Base-by-base conservation (phyloP, 2,329 filamentous ascomycete species). In the Trichoderma sp. region DNA sequence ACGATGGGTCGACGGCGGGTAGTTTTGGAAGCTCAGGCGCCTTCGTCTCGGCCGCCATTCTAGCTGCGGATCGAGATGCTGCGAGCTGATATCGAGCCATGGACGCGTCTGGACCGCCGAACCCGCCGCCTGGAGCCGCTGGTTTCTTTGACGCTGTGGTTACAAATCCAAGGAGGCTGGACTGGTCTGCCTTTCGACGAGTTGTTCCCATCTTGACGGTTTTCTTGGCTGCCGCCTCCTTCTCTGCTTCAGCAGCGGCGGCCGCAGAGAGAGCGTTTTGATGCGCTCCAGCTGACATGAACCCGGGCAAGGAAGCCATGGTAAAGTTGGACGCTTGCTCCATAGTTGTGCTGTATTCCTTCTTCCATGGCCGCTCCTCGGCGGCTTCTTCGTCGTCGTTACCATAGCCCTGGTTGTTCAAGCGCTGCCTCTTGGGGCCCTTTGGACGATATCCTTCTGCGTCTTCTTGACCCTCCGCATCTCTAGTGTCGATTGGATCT, bases 271-370 rank as follows among this genome's bases (percentile, higher is more conserved):
- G 77, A 9, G 78, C 80, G 2, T 81, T 80, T 67, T 85, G 85
- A 74, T 91, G 88, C 23, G 86, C 82, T 11, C 85, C 85, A 3
- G 90, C 88, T 11, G 88, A 88, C n/a, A 88, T 88, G 74, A 93
- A 93, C 0, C 88, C 89, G 0, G 86, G 82, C 9, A 88, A 80
- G 32, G 84, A 82, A 6, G 87, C 84, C 68, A 90, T 84, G 0
- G 89, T 91, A 72, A 93, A 93, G 0, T 81, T 85, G 0, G 85
- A 80, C 0, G 85, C 81, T 68, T 85, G 82, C 59, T 88, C 86
- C 88, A 92, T 92, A 0, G 90, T 92, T 6, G 90, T 91, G 5
- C 81, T 76, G 71, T 89, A 88, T 64, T 82, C 83, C 8, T 82
- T 81, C 66, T 82, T 75, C 82, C 84, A 84, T 32, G 76, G 76